Base-by-base conservation (phyloP, 2,329 filamentous ascomycete species). In the Diaporthe sp. region DNA sequence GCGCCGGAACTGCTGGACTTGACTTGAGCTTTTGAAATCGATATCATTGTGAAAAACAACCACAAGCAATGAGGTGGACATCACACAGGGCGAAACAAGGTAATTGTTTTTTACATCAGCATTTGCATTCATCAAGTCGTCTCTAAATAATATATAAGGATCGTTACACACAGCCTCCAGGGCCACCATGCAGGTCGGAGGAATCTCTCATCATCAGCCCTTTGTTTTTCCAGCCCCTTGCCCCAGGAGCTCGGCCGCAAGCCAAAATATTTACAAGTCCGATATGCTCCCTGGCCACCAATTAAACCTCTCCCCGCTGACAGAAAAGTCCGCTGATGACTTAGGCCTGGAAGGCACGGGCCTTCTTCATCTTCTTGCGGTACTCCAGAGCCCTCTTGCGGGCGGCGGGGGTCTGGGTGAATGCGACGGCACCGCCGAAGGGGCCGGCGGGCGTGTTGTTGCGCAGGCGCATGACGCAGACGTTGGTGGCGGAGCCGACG, bases 391-490 rank as follows among this genome's bases (percentile, higher is more conserved):
- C 87, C 67, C 88, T 84, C 87, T 89, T 89, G 84, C 86, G 85
- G 42, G 87, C 87, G 10, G 85, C 85, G 25, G 85, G 72, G 55
- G 84, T 85, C 83, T 89, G 87, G 4, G 88, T 89, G 81, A 91
- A 90, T 28, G 89, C 89, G 46, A 86, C 88, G 8, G 87, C 88
- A 67, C 89, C 89, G 80, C 89, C 89, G 76, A 91, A 91, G 39
- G 89, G 89, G 25, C 89, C 89, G 4, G 89, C 88, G 28, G 86
- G 81, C 9, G 89, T 87, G n/a, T 80, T 77, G 82, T 91, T 91
- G 80, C 88, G 86, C 76, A 91, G 82, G 76, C 88, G 86, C 34
- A 89, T 88, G 70, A 91, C 80, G 82, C 89, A 91, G 79, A 91
- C 88, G 78, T 88, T 88, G 77, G 81, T 79, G 4, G 85, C 88